A percentile compares a stretch with the other conserved stretches of the same genome.
These are phyloP conservation scores for Davidsoniella australis DNA, from an alignment of 2,329 filamentous ascomycete species.

Conservation along the genomic window DNA sequence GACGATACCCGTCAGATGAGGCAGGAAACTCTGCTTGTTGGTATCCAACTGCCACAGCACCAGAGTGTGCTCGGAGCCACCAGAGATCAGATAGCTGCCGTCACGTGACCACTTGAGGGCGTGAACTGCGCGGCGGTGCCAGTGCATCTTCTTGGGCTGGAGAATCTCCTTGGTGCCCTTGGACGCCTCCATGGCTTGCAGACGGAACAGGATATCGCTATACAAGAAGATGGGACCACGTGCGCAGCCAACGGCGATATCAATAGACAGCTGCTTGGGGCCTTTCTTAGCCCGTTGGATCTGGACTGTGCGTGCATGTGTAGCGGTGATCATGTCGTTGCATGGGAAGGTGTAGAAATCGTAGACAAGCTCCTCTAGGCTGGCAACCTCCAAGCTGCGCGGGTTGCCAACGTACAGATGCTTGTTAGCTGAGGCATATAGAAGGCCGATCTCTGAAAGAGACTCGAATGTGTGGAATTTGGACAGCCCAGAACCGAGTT, in stretches of 20 bases:
- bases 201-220: slow-evolving; percentile 48
- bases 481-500: slow-evolving; percentile 3
- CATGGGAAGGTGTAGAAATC: slow-evolving; percentile 38
- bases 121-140: slow-evolving; percentile 74
- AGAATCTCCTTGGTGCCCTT: slow-evolving; percentile 30
- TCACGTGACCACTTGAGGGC: slow-evolving; percentile 83
- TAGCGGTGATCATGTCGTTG: slow-evolving; percentile 46
- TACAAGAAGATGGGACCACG: slow-evolving; percentile 70
- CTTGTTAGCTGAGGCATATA: slow-evolving; percentile 19
- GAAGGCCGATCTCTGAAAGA: slow-evolving; percentile 2
- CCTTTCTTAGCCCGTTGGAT: slow-evolving; percentile 15
- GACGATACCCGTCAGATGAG: slow-evolving; percentile 76
- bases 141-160: slow-evolving; percentile 57
- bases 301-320: slow-evolving; percentile 39
- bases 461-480: slow-evolving; percentile 9
- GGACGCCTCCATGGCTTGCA: slow-evolving; percentile 28
- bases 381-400: slow-evolving; percentile 14
- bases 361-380: slow-evolving; percentile 16
- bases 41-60: slow-evolving; percentile 92
- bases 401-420: slow-evolving; percentile 22
- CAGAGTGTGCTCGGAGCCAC: slow-evolving; percentile 74
- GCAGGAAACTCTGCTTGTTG: slow-evolving; percentile 62
- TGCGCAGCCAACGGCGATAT: slow-evolving; percentile 61
- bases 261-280: slow-evolving; percentile 26
- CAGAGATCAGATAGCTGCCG: slow-evolving; percentile 92